A percentile compares a stretch with the other conserved stretches of the same genome.
phyloP scores from a whole-genome alignment of 129 eudicot genomes.

The Heracleum sosnowskyi region DNA sequence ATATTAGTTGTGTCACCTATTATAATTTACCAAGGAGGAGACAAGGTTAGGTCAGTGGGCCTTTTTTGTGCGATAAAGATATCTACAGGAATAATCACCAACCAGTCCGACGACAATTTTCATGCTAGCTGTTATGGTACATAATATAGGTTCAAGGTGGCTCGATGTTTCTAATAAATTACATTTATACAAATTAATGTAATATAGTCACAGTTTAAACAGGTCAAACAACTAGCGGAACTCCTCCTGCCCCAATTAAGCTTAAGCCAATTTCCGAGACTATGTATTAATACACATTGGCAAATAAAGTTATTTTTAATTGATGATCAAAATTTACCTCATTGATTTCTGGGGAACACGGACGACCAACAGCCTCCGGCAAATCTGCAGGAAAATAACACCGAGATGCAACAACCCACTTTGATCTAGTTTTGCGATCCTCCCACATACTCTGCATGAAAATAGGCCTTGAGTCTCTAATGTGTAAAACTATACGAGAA shows the following conservation, averaged over 20 bases:
- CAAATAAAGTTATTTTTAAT: not conserved
- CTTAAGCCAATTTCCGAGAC: not conserved
- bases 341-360: constrained; percentile 80
- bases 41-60: not conserved
- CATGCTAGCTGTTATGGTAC: not conserved
- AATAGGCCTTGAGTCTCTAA: constrained; percentile 9
- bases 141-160: not conserved
- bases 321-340: constrained; percentile 44
- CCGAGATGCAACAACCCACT: constrained; percentile 60
- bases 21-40: not conserved
- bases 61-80: constrained; percentile 1
- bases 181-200: not conserved
- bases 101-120: not conserved
- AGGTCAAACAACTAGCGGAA: not conserved
- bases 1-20: not conserved
- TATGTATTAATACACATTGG: not conserved
- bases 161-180: not conserved
- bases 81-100: not conserved
- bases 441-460: constrained; percentile 90
- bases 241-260: not conserved
- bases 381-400: constrained; percentile 89
- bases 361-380: constrained; percentile 91
- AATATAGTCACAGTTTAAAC: not conserved
- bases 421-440: constrained; percentile 49
- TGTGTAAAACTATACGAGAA: constrained; percentile 13